These are phyloP conservation scores for Metschnikowia reukaufii DNA, from an alignment of 805 yeast species.

Conservation along the genomic window DNA sequence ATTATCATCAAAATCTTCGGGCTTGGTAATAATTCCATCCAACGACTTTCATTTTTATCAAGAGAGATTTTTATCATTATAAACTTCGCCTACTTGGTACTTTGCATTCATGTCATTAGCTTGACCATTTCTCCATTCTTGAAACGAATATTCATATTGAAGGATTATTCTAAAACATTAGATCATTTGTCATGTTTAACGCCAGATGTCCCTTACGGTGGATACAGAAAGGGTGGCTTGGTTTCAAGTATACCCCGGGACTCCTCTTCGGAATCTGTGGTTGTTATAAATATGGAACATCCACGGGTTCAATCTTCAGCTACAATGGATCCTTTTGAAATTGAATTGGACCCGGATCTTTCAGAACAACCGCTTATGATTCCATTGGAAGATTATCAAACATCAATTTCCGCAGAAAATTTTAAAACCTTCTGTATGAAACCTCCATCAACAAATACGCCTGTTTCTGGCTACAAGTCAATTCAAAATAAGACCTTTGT, in stretches of 20 bases:
- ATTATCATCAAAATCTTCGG: neutral
- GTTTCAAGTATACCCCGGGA: constrained; percentile 11
- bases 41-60: constrained; percentile 12
- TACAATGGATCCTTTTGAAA: constrained; percentile 5
- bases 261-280: constrained; percentile 13
- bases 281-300: constrained; percentile 19
- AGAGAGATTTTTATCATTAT: constrained; percentile 14
- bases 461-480: constrained; percentile 13
- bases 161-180: constrained; percentile 23
- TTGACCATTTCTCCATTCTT: constrained; percentile 22
- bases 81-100: constrained; percentile 23
- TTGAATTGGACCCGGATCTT: constrained; percentile 6
- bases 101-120: constrained; percentile 30
- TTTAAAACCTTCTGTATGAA: constrained; percentile 29
- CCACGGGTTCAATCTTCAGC: constrained; percentile 1
- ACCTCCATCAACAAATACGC: constrained; percentile 23
- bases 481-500: constrained; percentile 20
- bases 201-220: constrained; percentile 23
- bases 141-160: constrained; percentile 17
- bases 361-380: neutral
- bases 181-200: constrained; percentile 24
- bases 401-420: constrained; percentile 25
- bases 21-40: constrained; percentile 1
- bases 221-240: constrained; percentile 14
- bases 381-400: constrained; percentile 5